Evolutionary conservation across 345 rosid genomes (phyloP).

Genomic region (Fremontodendron californicum): DNA sequence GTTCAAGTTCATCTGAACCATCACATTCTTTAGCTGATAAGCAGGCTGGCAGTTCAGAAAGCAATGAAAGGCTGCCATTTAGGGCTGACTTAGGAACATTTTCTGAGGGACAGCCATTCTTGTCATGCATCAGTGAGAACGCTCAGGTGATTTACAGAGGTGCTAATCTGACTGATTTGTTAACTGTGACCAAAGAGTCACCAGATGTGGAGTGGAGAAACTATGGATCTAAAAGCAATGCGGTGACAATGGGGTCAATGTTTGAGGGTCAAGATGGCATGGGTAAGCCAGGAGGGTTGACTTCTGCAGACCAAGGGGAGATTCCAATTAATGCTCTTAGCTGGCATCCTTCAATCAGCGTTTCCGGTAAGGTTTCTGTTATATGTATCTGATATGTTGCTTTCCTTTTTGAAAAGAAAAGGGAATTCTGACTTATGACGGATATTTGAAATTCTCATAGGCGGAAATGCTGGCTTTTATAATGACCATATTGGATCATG

Average conservation of each 20-base stretch:
- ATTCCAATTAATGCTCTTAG: slow-evolving; percentile 25
- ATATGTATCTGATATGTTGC: neutral
- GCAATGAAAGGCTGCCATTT: slow-evolving; percentile 27
- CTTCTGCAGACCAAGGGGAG: slow-evolving; percentile 29
- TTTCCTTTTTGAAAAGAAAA: neutral
- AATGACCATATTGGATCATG: slow-evolving; percentile 30
- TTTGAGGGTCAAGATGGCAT: slow-evolving; percentile 40
- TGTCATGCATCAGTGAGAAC: slow-evolving; percentile 25
- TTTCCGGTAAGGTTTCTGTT: slow-evolving; percentile 23
- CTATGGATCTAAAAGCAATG: slow-evolving; percentile 8
- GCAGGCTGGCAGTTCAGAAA: slow-evolving; percentile 25
- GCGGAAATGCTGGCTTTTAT: slow-evolving; percentile 36
- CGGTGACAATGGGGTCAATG: neutral
- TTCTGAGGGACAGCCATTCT: slow-evolving; percentile 26
- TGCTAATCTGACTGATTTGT: slow-evolving; percentile 26
- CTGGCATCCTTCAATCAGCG: slow-evolving; percentile 39
- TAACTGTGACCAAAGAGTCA: slow-evolving; percentile 27
- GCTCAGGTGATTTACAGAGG: slow-evolving; percentile 30
- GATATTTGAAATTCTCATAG: slow-evolving; percentile 11
- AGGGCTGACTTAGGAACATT: slow-evolving; percentile 34
- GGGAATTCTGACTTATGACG: neutral
- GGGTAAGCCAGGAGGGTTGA: slow-evolving; percentile 29
- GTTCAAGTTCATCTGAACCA: slow-evolving; percentile 39
- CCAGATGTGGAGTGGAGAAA: slow-evolving; percentile 34
- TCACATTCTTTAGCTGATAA: slow-evolving; percentile 30